Evolutionary conservation across 2,329 filamentous ascomycete genomes (phyloP), one percentile per base, ranked within the genome.

Genomic region (Aspergillus aculeatinus): DNA sequence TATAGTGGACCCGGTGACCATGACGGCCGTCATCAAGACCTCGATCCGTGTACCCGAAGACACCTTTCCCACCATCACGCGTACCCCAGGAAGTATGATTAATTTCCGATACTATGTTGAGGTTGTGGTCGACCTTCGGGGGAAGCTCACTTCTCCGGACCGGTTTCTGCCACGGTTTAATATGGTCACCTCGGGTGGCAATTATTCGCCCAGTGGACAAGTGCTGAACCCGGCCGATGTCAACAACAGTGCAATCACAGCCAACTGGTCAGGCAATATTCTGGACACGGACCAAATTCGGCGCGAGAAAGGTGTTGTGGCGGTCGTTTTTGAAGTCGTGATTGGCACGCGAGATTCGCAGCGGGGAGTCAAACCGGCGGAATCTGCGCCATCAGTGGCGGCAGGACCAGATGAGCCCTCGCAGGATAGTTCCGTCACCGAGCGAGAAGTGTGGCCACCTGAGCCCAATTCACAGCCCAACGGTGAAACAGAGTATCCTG

Each of bases 81-180:
- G 88, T 57, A 92, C 97, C 0, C 95, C 95, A 0, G 92, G 94
- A 3, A 89, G 91, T 35, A 95, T 98, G 88, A 95, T 99, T 65
- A 92, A 89, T 68, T 98, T 99, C 80, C 91, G 89, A 67, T 98
- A 99, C 71, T 91, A 93, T 66, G 84, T 97, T 21, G 95, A 99
- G 75, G 91, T 97, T 2, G 88, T 98, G 29, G 86, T 97, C 23
- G 95, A 99, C 72, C 82, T 98, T 0, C 93, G 95, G 51, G 94
- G 94, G 42, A 95, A 92, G 72, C 79, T 97, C 47, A 86, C 88
- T 1, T 86, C 86, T n/a, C 87, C 92, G 54, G 89, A 92, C 68
- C 83, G 87, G 48, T 84, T 85, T 65, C 77, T 87, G 19, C 84
- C 83, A 10, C 82, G 80, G 48, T 75, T 83, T 52, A 82, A 81